Base-by-base conservation (phyloP, 345 rosid genomes). In the Firmiana major region DNA sequence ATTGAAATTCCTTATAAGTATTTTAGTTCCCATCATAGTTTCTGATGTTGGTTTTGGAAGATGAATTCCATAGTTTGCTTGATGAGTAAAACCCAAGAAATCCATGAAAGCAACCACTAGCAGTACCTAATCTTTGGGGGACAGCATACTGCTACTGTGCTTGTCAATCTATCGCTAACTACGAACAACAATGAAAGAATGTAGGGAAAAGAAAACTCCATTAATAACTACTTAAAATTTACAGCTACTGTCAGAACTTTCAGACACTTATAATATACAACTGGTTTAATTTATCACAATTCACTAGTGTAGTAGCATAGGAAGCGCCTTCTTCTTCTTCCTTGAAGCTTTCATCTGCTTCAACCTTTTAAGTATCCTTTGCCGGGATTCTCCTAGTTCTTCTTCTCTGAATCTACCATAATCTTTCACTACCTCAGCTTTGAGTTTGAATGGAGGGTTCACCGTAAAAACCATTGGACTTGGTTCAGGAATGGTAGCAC, bases 341-440 rank as follows among this genome's bases (percentile, higher is more conserved):
- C 4, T 91, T 6, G 97, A 90, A 75, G 92, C 97, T 82, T 94
- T 94, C 75, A 94, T 87, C 89, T 92, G 97, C 83, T 94, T 97
- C 87, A 94, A 80, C 86, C 87, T 94, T 82, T 91, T 10, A 45
- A 3, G 3, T 97, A 93, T 92, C 98, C 93, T 94, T 57, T 84
- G 54, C 8, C 98, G 92, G 58, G 97, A 97, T 79, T 90, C 95
- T 84, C 93, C 98, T 77, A 87, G 97, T 13, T 84, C 81, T 55
- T 80, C 86, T 85, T 88, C 89, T 81, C 90, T 4, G 1, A 4
- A 1, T 34, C 4, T 93, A 9, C 89, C 89, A 73, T 94, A 94
- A 53, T 94, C 93, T 81, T 92, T 88, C 40, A 90, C 51, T 81
- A 88, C 89, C 1, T 94, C 97, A 0, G 40, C 40, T 3, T 38